phyloP scores from a whole-genome alignment of 306 rosid species.

The Calophaca sinica region DNA sequence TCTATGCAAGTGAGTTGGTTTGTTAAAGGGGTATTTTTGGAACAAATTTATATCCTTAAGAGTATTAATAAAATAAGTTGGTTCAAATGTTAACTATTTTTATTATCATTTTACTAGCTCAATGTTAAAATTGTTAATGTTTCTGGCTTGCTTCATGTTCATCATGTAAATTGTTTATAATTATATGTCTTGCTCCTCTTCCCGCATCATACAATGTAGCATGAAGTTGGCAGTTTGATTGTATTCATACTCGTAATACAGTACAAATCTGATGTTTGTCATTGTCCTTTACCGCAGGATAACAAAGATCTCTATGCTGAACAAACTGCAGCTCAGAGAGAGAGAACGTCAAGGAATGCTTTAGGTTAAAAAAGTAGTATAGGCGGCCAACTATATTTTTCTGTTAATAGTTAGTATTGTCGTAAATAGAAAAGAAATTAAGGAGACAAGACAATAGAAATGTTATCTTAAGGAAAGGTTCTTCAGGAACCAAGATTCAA shows the following conservation, averaged over 20 bases:
- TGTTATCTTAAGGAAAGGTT: too few species aligned
- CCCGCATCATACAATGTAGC: background rate
- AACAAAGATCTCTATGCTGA: constrained; percentile 98
- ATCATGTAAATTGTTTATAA: background rate
- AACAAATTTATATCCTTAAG: too few species aligned
- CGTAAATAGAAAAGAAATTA: too few species aligned
- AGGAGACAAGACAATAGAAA: too few species aligned
- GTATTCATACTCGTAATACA: background rate
- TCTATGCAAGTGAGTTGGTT: too few species aligned
- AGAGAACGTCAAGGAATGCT: constrained; percentile 95
- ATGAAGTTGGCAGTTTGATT: background rate
- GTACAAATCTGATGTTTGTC: background rate
- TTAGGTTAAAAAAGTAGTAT: background rate
- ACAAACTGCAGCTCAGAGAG: constrained; percentile 94
- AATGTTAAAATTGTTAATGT: background rate
- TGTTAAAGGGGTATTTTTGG: too few species aligned
- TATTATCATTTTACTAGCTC: background rate
- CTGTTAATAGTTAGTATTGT: too few species aligned
- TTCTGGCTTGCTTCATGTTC: constrained; percentile 19
- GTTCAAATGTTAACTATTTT: too few species aligned
- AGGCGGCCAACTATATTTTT: too few species aligned
- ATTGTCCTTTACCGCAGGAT: constrained; percentile 63
- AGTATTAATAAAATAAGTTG: too few species aligned
- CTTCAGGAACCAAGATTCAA: too few species aligned
- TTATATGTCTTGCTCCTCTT: background rate